Evolutionary conservation across 1,139 yeast species (phyloP).

Genomic region (Eremothecium gossypii): DNA sequence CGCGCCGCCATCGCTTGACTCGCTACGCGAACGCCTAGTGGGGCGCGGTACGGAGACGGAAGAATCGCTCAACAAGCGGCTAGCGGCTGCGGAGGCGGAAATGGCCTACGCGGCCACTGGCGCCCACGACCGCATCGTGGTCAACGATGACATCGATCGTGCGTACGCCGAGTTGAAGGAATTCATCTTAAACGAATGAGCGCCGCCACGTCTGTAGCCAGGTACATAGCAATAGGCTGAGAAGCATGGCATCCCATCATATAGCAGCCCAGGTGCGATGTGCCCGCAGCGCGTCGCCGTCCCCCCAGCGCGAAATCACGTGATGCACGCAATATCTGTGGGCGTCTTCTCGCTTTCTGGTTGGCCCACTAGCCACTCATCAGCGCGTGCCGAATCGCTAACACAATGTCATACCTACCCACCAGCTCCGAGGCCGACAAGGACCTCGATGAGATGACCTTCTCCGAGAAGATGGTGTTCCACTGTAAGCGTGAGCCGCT

Average conservation of each 20-base stretch:
- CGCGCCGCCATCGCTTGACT: constrained; percentile 87
- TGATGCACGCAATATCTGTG: too few relatives aligned
- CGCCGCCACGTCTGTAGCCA: too few relatives aligned
- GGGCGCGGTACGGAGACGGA: constrained; percentile 92
- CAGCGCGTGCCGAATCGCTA: background rate
- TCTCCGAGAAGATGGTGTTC: constrained; percentile 30
- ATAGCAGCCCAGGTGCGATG: too few relatives aligned
- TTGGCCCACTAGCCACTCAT: too few relatives aligned
- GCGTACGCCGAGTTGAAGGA: constrained; percentile 76
- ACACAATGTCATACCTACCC: constrained; percentile 29
- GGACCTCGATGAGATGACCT: constrained; percentile 25
- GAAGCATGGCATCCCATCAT: too few relatives aligned
- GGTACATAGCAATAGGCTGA: too few relatives aligned
- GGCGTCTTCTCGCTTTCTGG: too few relatives aligned
- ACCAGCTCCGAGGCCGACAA: constrained; percentile 29
- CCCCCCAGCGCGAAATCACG: background rate
- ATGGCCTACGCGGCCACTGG: constrained; percentile 82
- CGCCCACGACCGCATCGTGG: constrained; percentile 81
- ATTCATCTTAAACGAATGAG: constrained; percentile 43
- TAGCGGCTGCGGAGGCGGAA: constrained; percentile 80
- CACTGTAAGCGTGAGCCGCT: constrained; percentile 63
- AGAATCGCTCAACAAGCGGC: constrained; percentile 74
- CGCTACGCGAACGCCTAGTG: constrained; percentile 59
- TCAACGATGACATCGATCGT: constrained; percentile 83
- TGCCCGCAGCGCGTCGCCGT: too few relatives aligned